phyloP scores from a whole-genome alignment of 2,329 filamentous ascomycete species.

The Neoascochyta sp. region DNA sequence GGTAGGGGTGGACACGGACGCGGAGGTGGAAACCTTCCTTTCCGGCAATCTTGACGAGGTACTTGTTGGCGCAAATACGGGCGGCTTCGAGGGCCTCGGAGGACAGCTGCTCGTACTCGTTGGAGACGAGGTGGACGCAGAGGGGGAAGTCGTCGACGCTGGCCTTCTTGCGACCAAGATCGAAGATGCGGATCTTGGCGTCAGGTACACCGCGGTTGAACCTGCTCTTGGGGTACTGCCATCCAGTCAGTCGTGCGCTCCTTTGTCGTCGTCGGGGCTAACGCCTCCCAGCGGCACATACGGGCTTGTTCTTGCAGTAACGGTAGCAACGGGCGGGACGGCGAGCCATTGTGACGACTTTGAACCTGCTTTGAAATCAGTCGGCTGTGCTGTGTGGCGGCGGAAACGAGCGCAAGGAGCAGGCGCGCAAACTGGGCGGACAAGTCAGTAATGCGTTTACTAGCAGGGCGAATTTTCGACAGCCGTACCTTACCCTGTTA shows the following conservation, averaged over 20 bases:
- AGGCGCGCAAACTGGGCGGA: slow-evolving; percentile 4
- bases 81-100: slow-evolving; percentile 99
- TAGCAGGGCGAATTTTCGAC: slow-evolving; percentile 3
- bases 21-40: slow-evolving; percentile 71
- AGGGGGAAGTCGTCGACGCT: slow-evolving; percentile 99
- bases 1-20: slow-evolving; percentile 92
- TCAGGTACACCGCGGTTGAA: slow-evolving; percentile 99
- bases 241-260: slow-evolving; percentile 24
- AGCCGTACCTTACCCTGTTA: slow-evolving; percentile 31
- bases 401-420: no score
- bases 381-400: slow-evolving; percentile 12
- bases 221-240: slow-evolving; percentile 98
- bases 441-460: slow-evolving; percentile 1
- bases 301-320: slow-evolving; percentile 99
- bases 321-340: slow-evolving; percentile 99
- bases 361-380: slow-evolving; percentile 47
- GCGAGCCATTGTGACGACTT: slow-evolving; percentile 88
- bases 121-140: slow-evolving; percentile 97
- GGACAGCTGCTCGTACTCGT: slow-evolving; percentile 99
- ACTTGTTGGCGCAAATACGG: slow-evolving; percentile 99
- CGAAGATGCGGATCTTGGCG: slow-evolving; percentile 90
- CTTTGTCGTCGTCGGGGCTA: slow-evolving; percentile 27
- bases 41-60: slow-evolving; percentile 65
- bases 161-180: slow-evolving; percentile 97
- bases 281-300: slow-evolving; percentile 18